Base-by-base conservation (phyloP, 2,329 filamentous ascomycete genomes). In the Aspergillus sp. region DNA sequence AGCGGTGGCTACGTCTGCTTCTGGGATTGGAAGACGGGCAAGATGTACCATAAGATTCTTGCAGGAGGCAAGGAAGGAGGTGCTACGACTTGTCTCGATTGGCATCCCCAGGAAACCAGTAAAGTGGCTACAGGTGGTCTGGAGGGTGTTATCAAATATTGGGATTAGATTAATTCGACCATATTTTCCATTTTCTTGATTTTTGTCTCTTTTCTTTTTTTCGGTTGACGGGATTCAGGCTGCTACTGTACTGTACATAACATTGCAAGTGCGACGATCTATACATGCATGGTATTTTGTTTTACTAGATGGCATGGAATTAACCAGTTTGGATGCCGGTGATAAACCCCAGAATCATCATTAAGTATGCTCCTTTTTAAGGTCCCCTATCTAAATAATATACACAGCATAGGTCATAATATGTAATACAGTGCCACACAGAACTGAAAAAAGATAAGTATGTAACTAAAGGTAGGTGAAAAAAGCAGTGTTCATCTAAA, bases 11-110 rank as follows among this genome's bases (percentile, higher is more conserved):
- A 81, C 59, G 82, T 95, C 38, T 95, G 88, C 69, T 96, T 97
- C 71, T 98, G 90, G 89, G 93, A 97, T 69, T 98, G 90, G 88
- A 98, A 98, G 79, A 96, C 90, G 33, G 95, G 91, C 67, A 97
- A 96, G 72, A 91, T 98, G 90, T 95, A 89, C 70, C 89, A 95
- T 71, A 97, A 97, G 77, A 82, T 98, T 52, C 81, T 86, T 69
- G 90, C 89, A 2, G 69, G 69, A 32, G 70, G 70, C 5, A 72
- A 72, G 26, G 83, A 88, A 46, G 90, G 89, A 43, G 81, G 85
- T 42, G 82, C 90, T 5, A 77, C 96, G 43, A 88, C 89, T n/a
- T 88, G 85, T 53, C 81, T 93, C 45, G 86, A 87, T 64, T 98
- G 93, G 91, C 90, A 97, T 68, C 90, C 91, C n/a, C 87, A 96